These are phyloP conservation scores for Cyclotella choctawhatcheeana DNA, from an alignment of 108 stramenopile species.

Conservation along the genomic window DNA sequence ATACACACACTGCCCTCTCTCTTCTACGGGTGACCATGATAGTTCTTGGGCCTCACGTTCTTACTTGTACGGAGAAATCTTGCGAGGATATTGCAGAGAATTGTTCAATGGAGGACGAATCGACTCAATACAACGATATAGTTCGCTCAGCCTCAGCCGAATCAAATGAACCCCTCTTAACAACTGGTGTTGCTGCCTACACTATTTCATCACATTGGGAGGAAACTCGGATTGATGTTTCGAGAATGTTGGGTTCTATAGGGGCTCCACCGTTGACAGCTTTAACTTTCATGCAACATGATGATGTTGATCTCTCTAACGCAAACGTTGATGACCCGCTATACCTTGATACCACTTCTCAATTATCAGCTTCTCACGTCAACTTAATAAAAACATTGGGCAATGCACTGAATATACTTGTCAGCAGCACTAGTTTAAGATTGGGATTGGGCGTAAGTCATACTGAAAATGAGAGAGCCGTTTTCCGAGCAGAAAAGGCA, in stretches of 20 bases:
- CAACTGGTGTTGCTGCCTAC: neutral
- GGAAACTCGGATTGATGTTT: constrained; percentile 17
- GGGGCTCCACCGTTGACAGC: constrained; percentile 24
- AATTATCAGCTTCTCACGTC: constrained; percentile 20
- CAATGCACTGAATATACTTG: constrained; percentile 5
- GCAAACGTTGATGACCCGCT: neutral
- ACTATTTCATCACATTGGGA: neutral
- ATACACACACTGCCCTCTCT: neutral
- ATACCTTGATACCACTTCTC: constrained; percentile 10
- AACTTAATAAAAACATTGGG: constrained; percentile 11
- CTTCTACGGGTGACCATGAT: constrained; percentile 16
- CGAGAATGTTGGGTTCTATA: constrained; percentile 22
- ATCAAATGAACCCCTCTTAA: neutral
- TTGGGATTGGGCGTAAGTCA: constrained; percentile 22
- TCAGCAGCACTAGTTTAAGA: constrained; percentile 18
- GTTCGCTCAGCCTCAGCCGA: neutral
- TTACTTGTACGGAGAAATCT: neutral
- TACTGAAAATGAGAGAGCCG: constrained; percentile 11
- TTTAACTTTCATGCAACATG: too few species aligned
- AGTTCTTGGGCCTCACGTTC: constrained; percentile 29
- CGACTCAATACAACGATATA: neutral
- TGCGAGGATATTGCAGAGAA: neutral
- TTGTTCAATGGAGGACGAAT: neutral
- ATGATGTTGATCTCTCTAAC: too few species aligned
- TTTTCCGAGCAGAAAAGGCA: constrained; percentile 33